Conservation (phyloP, 2,329 filamentous ascomycete species). For the Stagonosporopsis rhizophila region DNA sequence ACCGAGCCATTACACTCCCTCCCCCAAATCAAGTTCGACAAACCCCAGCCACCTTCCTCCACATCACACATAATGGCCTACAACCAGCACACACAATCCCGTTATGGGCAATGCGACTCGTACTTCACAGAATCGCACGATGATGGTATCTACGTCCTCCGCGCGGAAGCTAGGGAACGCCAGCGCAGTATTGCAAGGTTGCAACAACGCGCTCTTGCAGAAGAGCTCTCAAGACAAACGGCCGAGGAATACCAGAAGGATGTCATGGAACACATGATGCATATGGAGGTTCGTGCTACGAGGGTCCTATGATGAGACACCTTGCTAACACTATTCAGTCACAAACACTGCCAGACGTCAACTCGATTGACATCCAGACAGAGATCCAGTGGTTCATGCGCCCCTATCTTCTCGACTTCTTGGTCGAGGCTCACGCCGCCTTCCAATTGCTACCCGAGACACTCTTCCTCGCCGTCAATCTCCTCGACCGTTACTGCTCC, state of each 20-base stretch:
- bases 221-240: slow-evolving; percentile 84
- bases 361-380: slow-evolving; percentile 97
- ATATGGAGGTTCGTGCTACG: slow-evolving; percentile 77
- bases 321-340: slow-evolving; percentile 57
- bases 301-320: slow-evolving; percentile 9
- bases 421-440: slow-evolving; percentile 94
- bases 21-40: slow-evolving; percentile 24
- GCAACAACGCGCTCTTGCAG: slow-evolving; percentile 85
- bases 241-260: slow-evolving; percentile 94
- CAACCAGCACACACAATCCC: slow-evolving; percentile 58
- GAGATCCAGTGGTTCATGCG: slow-evolving; percentile 99
- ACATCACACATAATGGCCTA: slow-evolving; percentile 62
- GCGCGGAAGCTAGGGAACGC: slow-evolving; percentile 75
- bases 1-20: slow-evolving; percentile 53
- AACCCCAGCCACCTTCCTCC: slow-evolving; percentile 48
- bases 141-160: slow-evolving; percentile 59
- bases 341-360: slow-evolving; percentile 92
- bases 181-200: slow-evolving; percentile 80
- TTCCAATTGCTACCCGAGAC: slow-evolving; percentile 95
- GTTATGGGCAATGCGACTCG: slow-evolving; percentile 70
- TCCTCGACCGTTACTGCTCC: slow-evolving; percentile 97
- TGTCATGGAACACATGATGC: slow-evolving; percentile 89
- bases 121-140: slow-evolving; percentile 71
- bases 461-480: slow-evolving; percentile 93
- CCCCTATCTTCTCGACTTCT: slow-evolving; percentile 96